Evolutionary conservation across 345 rosid species (phyloP), one percentile per base, ranked within the genome.

Genomic region (thale cress (Arabidopsis thaliana)): DNA sequence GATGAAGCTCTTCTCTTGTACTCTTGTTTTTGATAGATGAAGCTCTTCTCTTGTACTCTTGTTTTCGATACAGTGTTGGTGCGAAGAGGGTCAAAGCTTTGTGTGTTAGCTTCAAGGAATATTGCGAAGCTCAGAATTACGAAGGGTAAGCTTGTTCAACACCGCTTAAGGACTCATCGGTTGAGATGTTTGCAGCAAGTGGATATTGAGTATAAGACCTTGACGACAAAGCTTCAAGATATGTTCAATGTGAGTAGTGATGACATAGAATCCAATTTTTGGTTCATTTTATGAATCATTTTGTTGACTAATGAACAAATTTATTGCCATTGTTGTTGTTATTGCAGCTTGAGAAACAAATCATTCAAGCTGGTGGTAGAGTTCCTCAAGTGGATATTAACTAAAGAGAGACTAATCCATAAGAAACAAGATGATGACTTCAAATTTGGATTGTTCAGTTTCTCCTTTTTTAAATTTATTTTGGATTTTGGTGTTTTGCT

Each of bases 71-170:
- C 87, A 91, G 98, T 80, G 74, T 93, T 32, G 98, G 98, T 80
- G 96, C 97, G 6, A 50, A 62, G 34, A 86, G 87, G 48, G 82
- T 93, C 53, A 89, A 88, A 76, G 83, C 81, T 59, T 33, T 71
- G 20, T 93, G 97, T 59, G 56, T 85, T 71, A 36, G 82, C 80
- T 93, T 91, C 86, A 83, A 85, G 75, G 80, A 76, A 28, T 87
- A 3, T 69, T 90, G 97, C 2, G 98, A 91, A 41, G 50, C 87
- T 44, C 85, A 91, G 72, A 83, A 87, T 78, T 82, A 71, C 30
- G 93, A 87, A 69, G 91, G 89, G 98, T 93, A 75, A 87, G 89
- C 42, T 22, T 42, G 23, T n/a, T n/a, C n/a, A n/a, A n/a, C n/a
- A n/a, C n/a, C n/a, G n/a, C n/a, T n/a, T n/a, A n/a, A n/a, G 20